A percentile compares a stretch with the other conserved stretches of the same genome.
Conservation (phyloP, 2,329 filamentous ascomycete species). For the Fusarium euwallaceae region DNA sequence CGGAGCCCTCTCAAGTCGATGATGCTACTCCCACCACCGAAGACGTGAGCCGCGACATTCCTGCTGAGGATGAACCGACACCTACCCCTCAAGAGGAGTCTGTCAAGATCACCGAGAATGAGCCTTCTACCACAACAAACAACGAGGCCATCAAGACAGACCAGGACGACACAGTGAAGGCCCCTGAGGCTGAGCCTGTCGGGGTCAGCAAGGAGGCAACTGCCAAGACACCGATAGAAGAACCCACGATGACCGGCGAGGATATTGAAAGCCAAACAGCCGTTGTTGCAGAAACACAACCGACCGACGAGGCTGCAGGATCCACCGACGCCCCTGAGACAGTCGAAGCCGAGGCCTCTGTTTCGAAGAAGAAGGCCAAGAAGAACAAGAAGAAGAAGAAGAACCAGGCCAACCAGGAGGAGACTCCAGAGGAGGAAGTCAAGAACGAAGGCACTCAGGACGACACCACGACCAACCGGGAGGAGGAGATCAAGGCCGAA, state of each 20-base stretch:
- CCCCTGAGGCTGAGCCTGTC: background rate
- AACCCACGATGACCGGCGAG: background rate
- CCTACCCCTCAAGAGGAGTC: slow-evolving; percentile 5
- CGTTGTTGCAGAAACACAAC: background rate
- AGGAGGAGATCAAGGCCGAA: slow-evolving; percentile 5
- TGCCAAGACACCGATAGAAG: background rate
- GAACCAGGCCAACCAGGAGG: slow-evolving; percentile 24
- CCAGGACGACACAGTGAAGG: background rate
- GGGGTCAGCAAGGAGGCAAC: slow-evolving; percentile 1
- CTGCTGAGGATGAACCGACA: background rate
- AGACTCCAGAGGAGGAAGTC: slow-evolving; percentile 12
- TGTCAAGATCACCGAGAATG: background rate
- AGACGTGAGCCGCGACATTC: background rate
- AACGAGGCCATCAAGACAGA: background rate
- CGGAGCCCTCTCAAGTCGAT: slow-evolving; percentile 44
- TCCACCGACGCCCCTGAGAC: slow-evolving; percentile 17
- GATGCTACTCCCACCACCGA: slow-evolving; percentile 15
- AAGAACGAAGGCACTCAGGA: slow-evolving; percentile 4
- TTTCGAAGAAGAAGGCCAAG: slow-evolving; percentile 49
- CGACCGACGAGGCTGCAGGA: background rate
- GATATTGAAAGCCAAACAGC: background rate
- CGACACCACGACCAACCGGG: background rate
- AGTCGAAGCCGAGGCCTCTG: slow-evolving; percentile 15
- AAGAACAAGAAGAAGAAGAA: slow-evolving; percentile 52
- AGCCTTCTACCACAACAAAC: background rate